Conservation (phyloP, 2,329 filamentous ascomycete species). For the Ustilaginoidea virens region DNA sequence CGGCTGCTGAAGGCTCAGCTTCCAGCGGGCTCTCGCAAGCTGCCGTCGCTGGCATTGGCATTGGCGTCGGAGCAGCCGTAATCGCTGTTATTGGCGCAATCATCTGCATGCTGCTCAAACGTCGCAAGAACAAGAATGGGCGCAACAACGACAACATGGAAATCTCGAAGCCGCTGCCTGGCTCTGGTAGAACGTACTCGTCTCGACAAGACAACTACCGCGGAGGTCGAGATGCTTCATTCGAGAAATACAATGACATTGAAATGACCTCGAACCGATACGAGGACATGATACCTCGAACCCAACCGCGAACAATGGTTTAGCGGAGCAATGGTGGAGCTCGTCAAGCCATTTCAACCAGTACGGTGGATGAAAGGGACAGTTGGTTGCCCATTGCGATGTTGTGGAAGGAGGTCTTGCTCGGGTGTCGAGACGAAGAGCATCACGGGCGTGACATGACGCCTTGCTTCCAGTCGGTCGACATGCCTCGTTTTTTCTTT, state of each 20-base stretch:
- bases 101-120: constrained; percentile 21
- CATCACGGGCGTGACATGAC: too few relatives aligned
- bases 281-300: constrained; percentile 40
- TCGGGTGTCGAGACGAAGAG: too few relatives aligned
- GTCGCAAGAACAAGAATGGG: constrained; percentile 9
- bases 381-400: too few relatives aligned
- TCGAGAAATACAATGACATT: constrained; percentile 26
- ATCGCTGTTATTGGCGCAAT: constrained; percentile 23
- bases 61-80: constrained; percentile 27
- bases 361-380: too few relatives aligned
- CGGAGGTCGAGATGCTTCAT: constrained; percentile 11
- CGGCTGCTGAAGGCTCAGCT: constrained; percentile 2
- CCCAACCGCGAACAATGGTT: constrained; percentile 30
- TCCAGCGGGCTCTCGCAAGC: constrained; percentile 21
- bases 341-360: too few relatives aligned
- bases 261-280: constrained; percentile 38
- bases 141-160: constrained; percentile 15
- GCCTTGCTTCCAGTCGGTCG: too few relatives aligned
- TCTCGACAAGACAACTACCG: constrained; percentile 14
- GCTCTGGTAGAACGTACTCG: constrained; percentile 24
- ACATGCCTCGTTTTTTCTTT: too few relatives aligned
- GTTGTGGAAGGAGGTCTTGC: too few relatives aligned
- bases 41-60: constrained; percentile 33
- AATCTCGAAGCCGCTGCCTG: constrained; percentile 36
- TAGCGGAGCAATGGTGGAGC: constrained; percentile 8